Conservation (phyloP, 148 eudicot species). For the Tetragonia tetragonoides region DNA sequence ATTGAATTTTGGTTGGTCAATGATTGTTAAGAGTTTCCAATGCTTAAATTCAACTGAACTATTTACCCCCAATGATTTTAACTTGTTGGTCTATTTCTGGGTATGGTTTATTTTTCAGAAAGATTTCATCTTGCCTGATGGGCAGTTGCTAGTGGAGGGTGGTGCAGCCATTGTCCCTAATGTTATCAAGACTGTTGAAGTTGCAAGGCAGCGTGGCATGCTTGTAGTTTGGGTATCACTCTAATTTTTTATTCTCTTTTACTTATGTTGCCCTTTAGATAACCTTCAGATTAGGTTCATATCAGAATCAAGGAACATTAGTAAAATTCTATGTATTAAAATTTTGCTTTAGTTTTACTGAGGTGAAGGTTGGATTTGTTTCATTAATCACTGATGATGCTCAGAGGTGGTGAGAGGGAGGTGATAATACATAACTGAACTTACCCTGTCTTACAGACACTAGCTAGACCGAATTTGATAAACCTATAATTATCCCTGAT, state of each 20-base stretch:
- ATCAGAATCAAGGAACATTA: background rate
- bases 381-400: too few species aligned
- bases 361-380: too few species aligned
- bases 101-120: slow-evolving; percentile 43
- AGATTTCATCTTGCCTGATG: slow-evolving; percentile 67
- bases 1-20: background rate
- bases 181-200: slow-evolving; percentile 77
- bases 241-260: background rate
- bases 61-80: background rate
- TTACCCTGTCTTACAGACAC: background rate
- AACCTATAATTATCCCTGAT: background rate
- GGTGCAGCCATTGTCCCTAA: slow-evolving; percentile 77
- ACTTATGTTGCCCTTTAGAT: background rate
- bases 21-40: background rate
- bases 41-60: background rate
- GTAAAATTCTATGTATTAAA: background rate
- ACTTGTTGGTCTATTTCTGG: background rate
- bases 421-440: background rate
- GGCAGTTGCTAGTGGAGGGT: slow-evolving; percentile 55
- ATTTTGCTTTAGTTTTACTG: too few species aligned
- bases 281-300: background rate
- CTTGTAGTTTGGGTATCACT: slow-evolving; percentile 76
- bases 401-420: too few species aligned
- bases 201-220: slow-evolving; percentile 74
- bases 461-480: slow-evolving; percentile 1